These are phyloP conservation scores for Phytophthora hybrid DNA, from an alignment of 352 stramenopile species.

Conservation along the genomic window DNA sequence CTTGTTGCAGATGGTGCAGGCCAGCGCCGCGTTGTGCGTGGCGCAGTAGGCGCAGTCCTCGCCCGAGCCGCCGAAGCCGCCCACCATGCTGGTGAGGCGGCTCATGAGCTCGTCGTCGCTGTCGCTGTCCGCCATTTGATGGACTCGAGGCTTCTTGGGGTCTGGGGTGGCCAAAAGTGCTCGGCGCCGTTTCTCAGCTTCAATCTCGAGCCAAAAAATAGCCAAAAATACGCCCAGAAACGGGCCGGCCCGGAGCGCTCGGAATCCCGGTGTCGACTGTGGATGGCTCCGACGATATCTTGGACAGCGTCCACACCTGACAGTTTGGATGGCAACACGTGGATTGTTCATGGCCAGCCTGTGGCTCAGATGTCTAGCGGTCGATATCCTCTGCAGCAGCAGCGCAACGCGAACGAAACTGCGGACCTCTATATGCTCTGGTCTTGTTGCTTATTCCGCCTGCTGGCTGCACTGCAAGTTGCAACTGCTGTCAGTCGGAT, in stretches of 20 bases:
- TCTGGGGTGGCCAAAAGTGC: background rate
- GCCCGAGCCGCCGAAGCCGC: slow-evolving; percentile 38
- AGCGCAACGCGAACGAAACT: background rate
- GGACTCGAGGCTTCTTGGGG: slow-evolving; percentile 26
- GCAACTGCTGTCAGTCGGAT: background rate
- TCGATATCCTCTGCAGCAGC: no score
- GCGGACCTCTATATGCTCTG: background rate
- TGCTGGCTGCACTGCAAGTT: background rate
- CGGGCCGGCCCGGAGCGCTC: slow-evolving; percentile 2
- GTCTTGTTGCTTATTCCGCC: background rate
- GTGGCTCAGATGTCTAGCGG: no score
- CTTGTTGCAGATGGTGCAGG: slow-evolving; percentile 75
- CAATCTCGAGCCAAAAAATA: background rate
- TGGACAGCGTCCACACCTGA: no score
- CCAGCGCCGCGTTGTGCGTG: slow-evolving; percentile 55
- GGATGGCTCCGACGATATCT: no score
- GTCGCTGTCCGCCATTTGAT: slow-evolving; percentile 77
- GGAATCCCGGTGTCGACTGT: no score
- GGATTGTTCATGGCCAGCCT: no score
- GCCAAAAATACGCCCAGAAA: slow-evolving; percentile 9
- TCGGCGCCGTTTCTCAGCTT: slow-evolving; percentile 25
- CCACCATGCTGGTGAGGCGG: slow-evolving; percentile 55
- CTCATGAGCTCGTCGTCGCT: slow-evolving; percentile 91
- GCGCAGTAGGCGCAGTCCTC: slow-evolving; percentile 85
- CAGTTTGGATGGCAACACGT: no score